Percentiles rank a stretch among this genome's conserved stretches.
phyloP scores from a whole-genome alignment of 768 basidiomycete genomes.

The Boletus barrowsii region DNA sequence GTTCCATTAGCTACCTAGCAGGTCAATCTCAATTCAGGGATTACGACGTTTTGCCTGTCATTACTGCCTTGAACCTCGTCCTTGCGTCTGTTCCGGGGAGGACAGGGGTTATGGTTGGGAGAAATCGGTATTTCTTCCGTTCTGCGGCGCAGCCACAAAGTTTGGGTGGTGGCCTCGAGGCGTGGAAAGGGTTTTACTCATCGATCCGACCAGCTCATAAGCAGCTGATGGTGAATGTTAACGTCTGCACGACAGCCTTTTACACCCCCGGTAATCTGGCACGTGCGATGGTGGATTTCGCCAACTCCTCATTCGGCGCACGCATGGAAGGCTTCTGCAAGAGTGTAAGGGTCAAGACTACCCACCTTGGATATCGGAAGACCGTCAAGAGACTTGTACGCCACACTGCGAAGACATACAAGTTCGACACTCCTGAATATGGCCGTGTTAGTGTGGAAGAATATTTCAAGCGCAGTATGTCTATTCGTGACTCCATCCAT shows the following conservation, averaged over 20 bases:
- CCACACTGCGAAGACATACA: constrained; percentile 37
- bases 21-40: constrained; percentile 42
- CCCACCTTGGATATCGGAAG: constrained; percentile 73
- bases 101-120: constrained; percentile 49
- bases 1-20: constrained; percentile 39
- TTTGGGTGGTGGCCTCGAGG: constrained; percentile 54
- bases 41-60: constrained; percentile 45
- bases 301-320: constrained; percentile 54
- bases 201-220: constrained; percentile 40
- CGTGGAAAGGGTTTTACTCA: constrained; percentile 52
- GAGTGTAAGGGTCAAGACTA: constrained; percentile 62
- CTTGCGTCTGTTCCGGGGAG: constrained; percentile 44
- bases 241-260: constrained; percentile 50
- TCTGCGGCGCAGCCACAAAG: constrained; percentile 25
- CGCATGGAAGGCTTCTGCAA: constrained; percentile 59
- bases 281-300: constrained; percentile 40
- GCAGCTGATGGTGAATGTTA: constrained; percentile 54
- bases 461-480: constrained; percentile 47
- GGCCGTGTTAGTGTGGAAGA: constrained; percentile 44
- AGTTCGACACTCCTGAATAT: constrained; percentile 40
- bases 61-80: constrained; percentile 50
- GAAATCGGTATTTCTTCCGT: constrained; percentile 53
- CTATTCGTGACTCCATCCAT: not conserved
- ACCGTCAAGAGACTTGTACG: constrained; percentile 57
- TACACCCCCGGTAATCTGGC: constrained; percentile 44